Evolutionary conservation across 345 rosid genomes (phyloP).

Genomic region (Citrus hindsii): DNA sequence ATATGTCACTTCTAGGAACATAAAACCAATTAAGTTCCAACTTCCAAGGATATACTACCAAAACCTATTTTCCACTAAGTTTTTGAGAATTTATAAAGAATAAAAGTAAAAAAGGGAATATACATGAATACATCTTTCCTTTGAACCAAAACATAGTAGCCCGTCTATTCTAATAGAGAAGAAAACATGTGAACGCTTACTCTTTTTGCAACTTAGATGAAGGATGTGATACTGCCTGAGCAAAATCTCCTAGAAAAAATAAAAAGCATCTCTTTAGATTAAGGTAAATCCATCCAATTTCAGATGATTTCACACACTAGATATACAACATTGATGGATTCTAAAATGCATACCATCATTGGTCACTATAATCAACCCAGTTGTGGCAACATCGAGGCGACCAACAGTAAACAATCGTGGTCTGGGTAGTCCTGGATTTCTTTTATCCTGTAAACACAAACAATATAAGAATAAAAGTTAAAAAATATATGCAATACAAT

Average conservation of each 20-base stretch:
- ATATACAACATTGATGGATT: neutral
- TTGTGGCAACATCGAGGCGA: conserved; percentile 94
- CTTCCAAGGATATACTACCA: neutral
- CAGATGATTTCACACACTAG: neutral
- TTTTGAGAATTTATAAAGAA: neutral
- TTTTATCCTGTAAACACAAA: conserved; percentile 48
- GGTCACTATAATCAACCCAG: conserved; percentile 82
- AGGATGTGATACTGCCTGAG: conserved; percentile 86
- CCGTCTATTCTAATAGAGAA: neutral
- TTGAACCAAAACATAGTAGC: neutral
- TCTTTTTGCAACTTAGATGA: conserved; percentile 79
- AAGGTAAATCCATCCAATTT: conserved; percentile 2
- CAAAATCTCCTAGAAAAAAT: conserved; percentile 69
- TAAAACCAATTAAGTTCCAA: neutral
- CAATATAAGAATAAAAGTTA: neutral
- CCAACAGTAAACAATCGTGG: conserved; percentile 96
- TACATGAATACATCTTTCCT: neutral
- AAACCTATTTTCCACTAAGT: neutral
- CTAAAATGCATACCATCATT: conserved; percentile 61
- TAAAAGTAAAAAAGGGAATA: neutral
- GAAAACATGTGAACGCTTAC: conserved; percentile 38
- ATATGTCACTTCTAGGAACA: neutral
- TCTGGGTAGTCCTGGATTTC: conserved; percentile 63
- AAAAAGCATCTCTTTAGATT: conserved; percentile 1
- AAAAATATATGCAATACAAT: neutral